These are phyloP conservation scores for Trypanosoma cruzi DNA, from an alignment of 208 protist genomes.

Conservation along the genomic window DNA sequence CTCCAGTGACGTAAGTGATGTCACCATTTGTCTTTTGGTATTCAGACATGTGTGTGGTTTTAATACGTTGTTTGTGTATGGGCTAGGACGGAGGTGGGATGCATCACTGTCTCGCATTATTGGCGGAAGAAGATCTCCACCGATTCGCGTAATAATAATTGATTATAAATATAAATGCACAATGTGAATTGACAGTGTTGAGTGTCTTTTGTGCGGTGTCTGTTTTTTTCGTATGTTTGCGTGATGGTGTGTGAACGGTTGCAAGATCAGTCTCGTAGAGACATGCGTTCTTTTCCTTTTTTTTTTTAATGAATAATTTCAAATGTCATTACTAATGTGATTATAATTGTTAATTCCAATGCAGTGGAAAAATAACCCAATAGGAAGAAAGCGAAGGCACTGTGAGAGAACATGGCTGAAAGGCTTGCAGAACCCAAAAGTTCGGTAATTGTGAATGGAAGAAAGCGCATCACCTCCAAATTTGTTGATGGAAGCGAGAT, in stretches of 20 bases:
- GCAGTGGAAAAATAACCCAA: neutral
- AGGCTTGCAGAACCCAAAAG: conserved; percentile 70
- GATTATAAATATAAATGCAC: neutral
- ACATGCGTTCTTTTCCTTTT: neutral
- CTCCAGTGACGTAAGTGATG: neutral
- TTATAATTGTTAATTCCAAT: neutral
- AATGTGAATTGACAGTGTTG: neutral
- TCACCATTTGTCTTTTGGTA: neutral
- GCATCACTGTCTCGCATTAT: neutral
- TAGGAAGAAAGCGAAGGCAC: conserved; percentile 11
- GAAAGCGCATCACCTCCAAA: conserved; percentile 87
- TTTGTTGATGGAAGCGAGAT: conserved; percentile 90
- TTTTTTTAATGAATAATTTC: neutral
- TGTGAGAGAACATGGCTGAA: conserved; percentile 26
- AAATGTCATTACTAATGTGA: no score
- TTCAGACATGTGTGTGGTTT: neutral
- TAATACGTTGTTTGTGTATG: neutral
- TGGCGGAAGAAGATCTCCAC: neutral
- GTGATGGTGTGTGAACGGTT: neutral
- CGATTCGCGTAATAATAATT: conserved; percentile 8
- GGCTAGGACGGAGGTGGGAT: neutral
- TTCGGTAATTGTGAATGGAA: conserved; percentile 79
- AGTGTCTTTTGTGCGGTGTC: neutral
- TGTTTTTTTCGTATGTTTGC: neutral
- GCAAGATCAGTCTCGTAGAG: neutral